Conservation (phyloP, 139 green algal genomes). For the Chlorella sp. region DNA sequence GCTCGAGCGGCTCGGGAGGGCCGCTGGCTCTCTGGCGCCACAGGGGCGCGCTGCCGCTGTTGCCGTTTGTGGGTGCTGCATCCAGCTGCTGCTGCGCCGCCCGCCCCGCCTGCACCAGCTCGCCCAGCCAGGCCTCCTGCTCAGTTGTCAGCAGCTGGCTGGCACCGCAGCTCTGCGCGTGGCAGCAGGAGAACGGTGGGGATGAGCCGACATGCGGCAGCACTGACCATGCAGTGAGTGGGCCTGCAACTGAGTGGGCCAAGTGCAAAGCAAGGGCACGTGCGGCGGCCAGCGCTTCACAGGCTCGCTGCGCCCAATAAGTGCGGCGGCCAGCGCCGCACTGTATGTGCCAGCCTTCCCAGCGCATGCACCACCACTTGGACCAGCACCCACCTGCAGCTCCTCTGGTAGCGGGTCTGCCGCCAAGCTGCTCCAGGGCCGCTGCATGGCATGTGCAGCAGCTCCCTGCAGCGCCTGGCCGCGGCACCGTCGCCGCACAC, state of each 20-base stretch:
- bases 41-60: not conserved
- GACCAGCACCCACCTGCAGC: not conserved
- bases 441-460: not conserved
- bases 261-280: too few relatives aligned
- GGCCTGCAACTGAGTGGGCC: too few relatives aligned
- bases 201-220: too few relatives aligned
- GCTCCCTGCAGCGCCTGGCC: not conserved
- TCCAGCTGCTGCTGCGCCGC: not conserved
- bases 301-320: too few relatives aligned
- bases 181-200: too few relatives aligned
- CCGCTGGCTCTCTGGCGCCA: too few relatives aligned
- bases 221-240: too few relatives aligned
- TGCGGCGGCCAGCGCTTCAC: too few relatives aligned
- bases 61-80: not conserved
- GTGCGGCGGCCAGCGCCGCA: not conserved
- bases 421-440: not conserved
- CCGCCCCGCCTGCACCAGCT: slow-evolving; percentile 4
- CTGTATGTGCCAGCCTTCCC: too few relatives aligned
- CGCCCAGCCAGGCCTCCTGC: not conserved
- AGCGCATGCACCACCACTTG: too few relatives aligned
- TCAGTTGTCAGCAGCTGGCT: not conserved
- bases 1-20: too few relatives aligned
- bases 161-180: not conserved
- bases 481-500: not conserved
- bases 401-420: not conserved